Evolutionary conservation across 768 basidiomycete genomes (phyloP), one percentile per base, ranked within the genome.

Genomic region (Pilatotrama ljubarskyi): DNA sequence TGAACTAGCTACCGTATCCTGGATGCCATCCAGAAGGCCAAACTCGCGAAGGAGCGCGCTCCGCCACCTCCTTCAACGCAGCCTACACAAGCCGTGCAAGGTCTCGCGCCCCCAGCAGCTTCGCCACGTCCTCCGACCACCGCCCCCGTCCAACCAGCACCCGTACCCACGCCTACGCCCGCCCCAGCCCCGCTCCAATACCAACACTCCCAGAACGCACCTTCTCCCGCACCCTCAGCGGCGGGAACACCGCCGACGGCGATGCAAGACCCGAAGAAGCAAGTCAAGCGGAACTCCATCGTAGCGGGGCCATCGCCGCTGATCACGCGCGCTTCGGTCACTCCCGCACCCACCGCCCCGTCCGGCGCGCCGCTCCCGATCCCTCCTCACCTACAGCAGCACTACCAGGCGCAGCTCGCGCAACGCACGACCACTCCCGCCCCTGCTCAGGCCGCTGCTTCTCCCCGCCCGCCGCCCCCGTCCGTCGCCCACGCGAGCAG

Each of bases 1-100:
- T 36, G 42, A 17, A 29, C 10, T 53, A 88, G 87, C 55, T 88
- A 84, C 69, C 76, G 78, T 32, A 77, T 88, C 64, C 65, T 88
- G 73, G 86, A 89, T 17, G 73, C 78, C 36, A 70, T 82, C 17
- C 54, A 65, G 59, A 46, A 44, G 29, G 35, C 51, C 0, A 58
- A 55, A 38, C 40, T 56, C 44, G 55, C 55, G 20, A 64, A 62
- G 49, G 42, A 51, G 15, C 50, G 53, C n/a, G 47, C 54, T n/a
- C 24, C 57, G 22, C 11, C 62, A 17, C 11, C 51, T n/a, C 2
- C 56, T 10, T 46, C 52, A 20, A 25, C 54, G 35, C 57, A 59
- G 32, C 26, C 43, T 10, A 49, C 32, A 18, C 55, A 48, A 18
- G 22, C 41, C 0, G 42, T 37, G 8, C 44, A 50, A 22, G 22